Base-by-base conservation (phyloP, 805 yeast genomes). In the Wickerhamomyces chambardii region DNA sequence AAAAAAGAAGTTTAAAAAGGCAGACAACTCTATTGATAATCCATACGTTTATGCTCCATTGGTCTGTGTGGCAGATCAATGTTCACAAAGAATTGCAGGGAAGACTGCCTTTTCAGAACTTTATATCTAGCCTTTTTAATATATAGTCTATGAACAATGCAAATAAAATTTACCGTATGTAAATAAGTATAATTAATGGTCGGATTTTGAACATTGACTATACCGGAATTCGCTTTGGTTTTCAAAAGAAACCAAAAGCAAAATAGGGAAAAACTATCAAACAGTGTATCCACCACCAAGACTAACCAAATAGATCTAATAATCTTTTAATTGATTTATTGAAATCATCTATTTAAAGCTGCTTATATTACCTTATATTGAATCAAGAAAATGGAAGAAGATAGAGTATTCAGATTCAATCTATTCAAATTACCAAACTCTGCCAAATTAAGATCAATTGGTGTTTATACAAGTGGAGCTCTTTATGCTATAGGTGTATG, bases 401-500 rank as follows among this genome's bases (percentile, higher is more conserved):
- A 67, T 34, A 62, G 78, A 46, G 59, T 82, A 29, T 84, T 84
- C 57, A 70, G 82, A 42, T 75, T 84, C 58, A 70, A 70, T 32
- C 70, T 74, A 6, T 72, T 85, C 47, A 71, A 67, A 37, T 61
- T 83, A 18, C 86, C 95, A 35, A 75, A 78, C 45, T 78, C 92
- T 7, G 74, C 76, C 35, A 70, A 80, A 30, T 65, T 84, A 30
- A 66, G 92, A 48, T 69, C 86, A 1, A 57, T 70, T 30, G 90
- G 95, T 14, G 86, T 86, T 14, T 86, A 84, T 49, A 44, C 77
- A n/a, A 64, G 87, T 0, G 92, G 92, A 10, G 79, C 77, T 0
- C 57, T 83, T 21, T 90, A 83, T 46, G 83, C 96, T 28, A 56
- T 82, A 36, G 97, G 95, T 7, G 79, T 90, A 53, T 90, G 96